These are phyloP conservation scores for Chloranthus sessilifolius DNA, from an alignment of 164 flowering plant species.

Conservation along the genomic window DNA sequence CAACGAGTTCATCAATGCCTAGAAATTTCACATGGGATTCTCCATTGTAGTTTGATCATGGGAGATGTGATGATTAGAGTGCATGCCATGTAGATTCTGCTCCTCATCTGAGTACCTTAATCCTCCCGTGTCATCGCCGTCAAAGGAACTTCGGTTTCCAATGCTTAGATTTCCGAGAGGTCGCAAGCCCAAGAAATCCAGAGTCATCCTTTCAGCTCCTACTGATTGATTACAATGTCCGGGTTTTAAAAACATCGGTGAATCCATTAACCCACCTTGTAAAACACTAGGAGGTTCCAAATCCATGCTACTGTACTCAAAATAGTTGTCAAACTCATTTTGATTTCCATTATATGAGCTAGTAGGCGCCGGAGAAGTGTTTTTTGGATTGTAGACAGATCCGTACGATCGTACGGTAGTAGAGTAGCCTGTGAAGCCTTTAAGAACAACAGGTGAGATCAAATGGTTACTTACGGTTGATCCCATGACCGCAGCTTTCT, in stretches of 20 bases:
- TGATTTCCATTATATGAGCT: conserved; percentile 14
- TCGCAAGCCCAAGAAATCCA: conserved; percentile 48
- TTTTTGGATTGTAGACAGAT: conserved; percentile 8
- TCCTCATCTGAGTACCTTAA: conserved; percentile 6
- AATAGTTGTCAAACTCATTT: conserved; percentile 8
- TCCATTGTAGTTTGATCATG: not conserved
- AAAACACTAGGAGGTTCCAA: not conserved
- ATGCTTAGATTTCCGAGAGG: conserved; percentile 6
- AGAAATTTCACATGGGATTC: conserved; percentile 10
- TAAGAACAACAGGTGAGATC: conserved; percentile 29
- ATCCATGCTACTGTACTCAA: conserved; percentile 11
- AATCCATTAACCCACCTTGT: conserved; percentile 11
- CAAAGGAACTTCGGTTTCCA: conserved; percentile 2
- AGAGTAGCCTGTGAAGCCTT: conserved; percentile 34
- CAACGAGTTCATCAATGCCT: not conserved
- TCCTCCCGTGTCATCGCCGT: not conserved
- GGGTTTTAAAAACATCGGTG: conserved; percentile 11
- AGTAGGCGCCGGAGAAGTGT: not conserved
- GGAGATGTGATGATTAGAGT: not conserved
- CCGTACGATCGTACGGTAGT: conserved; percentile 12
- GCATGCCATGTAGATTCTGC: conserved; percentile 8
- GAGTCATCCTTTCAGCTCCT: conserved; percentile 24
- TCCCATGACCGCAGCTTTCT: conserved; percentile 56
- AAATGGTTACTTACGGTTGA: conserved; percentile 35
- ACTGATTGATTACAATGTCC: not conserved